These are phyloP conservation scores for Leccinum idahoense DNA, from an alignment of 1,284 basidiomycete genomes.

Conservation along the genomic window DNA sequence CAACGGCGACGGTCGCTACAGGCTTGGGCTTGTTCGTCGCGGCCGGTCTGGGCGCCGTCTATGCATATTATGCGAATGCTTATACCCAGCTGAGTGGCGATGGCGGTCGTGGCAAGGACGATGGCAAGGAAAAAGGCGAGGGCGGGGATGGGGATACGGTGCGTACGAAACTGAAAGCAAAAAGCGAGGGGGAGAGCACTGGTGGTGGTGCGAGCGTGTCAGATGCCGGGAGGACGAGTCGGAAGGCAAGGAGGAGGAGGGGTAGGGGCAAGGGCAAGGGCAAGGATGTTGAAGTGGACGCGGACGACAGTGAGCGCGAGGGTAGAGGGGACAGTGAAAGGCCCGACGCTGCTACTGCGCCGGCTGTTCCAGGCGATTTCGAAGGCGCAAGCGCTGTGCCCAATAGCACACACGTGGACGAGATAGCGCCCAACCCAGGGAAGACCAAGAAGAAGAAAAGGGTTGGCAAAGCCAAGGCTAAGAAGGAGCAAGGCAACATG, in stretches of 20 bases:
- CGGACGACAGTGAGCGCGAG: not conserved
- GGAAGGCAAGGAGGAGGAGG: not conserved
- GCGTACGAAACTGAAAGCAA: not conserved
- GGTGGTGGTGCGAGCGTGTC: not conserved
- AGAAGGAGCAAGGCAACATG: conserved; percentile 29
- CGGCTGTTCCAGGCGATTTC: conserved; percentile 11
- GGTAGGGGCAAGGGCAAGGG: not conserved
- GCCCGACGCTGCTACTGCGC: not conserved
- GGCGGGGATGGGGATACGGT: not conserved
- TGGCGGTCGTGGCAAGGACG: not conserved
- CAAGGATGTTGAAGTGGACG: not conserved
- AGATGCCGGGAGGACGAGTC: not conserved
- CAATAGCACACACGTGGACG: not conserved
- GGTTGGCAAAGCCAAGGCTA: conserved; percentile 13
- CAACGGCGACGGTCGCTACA: too few species aligned
- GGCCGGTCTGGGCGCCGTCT: conserved; percentile 18
- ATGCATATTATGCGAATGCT: conserved; percentile 10
- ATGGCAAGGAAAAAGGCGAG: not conserved
- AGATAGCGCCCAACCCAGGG: conserved; percentile 36
- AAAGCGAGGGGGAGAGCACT: not conserved
- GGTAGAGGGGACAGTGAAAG: not conserved
- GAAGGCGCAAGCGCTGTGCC: not conserved
- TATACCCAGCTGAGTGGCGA: conserved; percentile 4
- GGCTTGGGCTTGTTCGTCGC: conserved; percentile 2
- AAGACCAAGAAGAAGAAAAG: conserved; percentile 42